phyloP scores from a whole-genome alignment of 768 basidiomycete species.

The Hypholoma sublateritium region DNA sequence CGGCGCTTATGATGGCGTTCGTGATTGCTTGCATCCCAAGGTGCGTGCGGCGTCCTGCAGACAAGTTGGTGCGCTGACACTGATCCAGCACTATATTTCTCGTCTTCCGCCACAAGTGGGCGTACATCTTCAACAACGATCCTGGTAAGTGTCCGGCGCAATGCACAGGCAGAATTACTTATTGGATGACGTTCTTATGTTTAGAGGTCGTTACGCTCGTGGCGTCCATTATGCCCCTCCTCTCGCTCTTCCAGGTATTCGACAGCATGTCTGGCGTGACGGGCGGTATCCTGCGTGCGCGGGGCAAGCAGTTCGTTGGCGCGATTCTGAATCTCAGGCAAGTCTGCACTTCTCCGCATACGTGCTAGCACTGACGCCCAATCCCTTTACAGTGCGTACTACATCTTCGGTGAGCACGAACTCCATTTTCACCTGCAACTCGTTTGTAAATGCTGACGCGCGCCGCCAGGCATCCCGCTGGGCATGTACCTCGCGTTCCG shows the following conservation, averaged over 20 bases:
- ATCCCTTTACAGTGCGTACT: conserved; percentile 58
- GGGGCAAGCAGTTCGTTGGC: conserved; percentile 79
- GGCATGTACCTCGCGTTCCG: conserved; percentile 77
- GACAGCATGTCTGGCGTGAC: conserved; percentile 73
- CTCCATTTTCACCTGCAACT: too few species aligned
- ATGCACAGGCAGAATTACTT: background rate
- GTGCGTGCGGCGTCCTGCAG: conserved; percentile 29
- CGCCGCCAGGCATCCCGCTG: conserved; percentile 66
- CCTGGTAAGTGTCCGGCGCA: conserved; percentile 37
- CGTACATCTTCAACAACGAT: conserved; percentile 71
- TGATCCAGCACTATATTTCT: conserved; percentile 49
- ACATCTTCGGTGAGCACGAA: conserved; percentile 53
- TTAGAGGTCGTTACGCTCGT: conserved; percentile 59
- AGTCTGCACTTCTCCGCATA: conserved; percentile 6
- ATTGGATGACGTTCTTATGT: background rate
- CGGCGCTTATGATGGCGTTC: conserved; percentile 66
- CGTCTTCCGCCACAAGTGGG: conserved; percentile 66
- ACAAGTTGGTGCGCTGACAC: background rate
- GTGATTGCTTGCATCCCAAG: conserved; percentile 66
- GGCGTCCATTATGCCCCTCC: conserved; percentile 69
- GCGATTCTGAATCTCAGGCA: conserved; percentile 79
- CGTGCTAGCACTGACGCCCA: background rate
- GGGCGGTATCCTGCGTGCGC: conserved; percentile 78
- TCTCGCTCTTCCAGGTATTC: conserved; percentile 82
- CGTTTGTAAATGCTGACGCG: background rate